Evolutionary conservation across 23 red algal species (phyloP).

Genomic region (Gracilaria gracilis): DNA sequence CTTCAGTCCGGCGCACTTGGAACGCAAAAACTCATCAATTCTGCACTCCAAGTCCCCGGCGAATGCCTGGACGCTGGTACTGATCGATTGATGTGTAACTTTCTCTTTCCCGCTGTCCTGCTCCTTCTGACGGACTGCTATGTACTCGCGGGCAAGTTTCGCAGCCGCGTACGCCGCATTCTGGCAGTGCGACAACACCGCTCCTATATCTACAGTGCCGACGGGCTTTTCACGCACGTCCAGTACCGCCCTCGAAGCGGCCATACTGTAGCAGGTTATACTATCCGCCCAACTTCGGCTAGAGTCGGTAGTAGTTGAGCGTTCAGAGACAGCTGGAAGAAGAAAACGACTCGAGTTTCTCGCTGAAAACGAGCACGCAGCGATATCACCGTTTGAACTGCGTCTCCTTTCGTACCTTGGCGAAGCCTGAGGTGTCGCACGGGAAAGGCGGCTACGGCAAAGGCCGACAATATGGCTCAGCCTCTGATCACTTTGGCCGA

Average conservation of each 20-base stretch:
- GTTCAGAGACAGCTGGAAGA: too few species aligned
- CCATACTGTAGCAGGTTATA: neutral
- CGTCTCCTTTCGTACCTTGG: too few species aligned
- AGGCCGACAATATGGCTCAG: too few species aligned
- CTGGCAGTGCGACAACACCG: slow-evolving; percentile 1
- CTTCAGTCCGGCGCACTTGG: neutral
- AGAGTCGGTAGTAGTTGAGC: too few species aligned
- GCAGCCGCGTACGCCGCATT: slow-evolving; percentile 23
- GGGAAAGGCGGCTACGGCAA: too few species aligned
- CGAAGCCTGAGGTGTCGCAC: too few species aligned
- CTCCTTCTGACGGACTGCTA: neutral
- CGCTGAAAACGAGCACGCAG: too few species aligned
- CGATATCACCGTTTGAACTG: too few species aligned
- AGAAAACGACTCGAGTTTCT: too few species aligned
- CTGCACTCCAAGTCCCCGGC: neutral
- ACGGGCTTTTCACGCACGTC: too few species aligned
- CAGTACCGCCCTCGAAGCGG: neutral
- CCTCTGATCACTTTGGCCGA: too few species aligned
- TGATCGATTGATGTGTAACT: neutral
- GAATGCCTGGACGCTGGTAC: neutral
- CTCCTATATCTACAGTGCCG: neutral
- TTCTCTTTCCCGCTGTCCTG: neutral
- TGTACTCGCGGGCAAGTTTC: neutral
- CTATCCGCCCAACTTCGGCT: too few species aligned
- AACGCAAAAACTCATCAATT: neutral